Percentiles rank a stretch among this genome's conserved stretches.
Evolutionary conservation across 73 alveolate genomes (phyloP).

Genomic region (Blepharisma stoltei): DNA sequence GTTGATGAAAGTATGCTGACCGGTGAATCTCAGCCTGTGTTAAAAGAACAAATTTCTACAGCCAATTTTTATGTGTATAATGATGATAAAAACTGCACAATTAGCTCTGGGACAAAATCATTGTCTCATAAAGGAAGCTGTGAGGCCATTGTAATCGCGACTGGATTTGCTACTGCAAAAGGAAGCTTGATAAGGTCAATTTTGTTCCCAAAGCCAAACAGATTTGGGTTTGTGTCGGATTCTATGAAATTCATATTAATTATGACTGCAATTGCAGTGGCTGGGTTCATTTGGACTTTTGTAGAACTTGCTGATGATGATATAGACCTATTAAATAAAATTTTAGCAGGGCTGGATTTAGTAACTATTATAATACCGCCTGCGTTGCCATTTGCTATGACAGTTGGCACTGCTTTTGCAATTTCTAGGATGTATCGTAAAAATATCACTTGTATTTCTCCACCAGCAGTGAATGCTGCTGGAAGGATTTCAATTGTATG

Average conservation of each 20-base stretch:
- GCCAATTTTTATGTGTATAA: background rate
- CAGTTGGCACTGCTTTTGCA: conserved; percentile 54
- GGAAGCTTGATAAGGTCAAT: conserved; percentile 85
- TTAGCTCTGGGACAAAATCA: conserved; percentile 6
- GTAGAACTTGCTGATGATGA: conserved; percentile 41
- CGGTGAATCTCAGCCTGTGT: conserved; percentile 93
- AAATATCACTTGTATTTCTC: conserved; percentile 80
- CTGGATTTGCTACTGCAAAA: conserved; percentile 84
- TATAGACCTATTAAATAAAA: background rate
- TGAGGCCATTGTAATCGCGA: conserved; percentile 31
- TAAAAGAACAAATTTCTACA: conserved; percentile 69
- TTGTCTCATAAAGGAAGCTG: background rate
- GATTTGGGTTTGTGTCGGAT: conserved; percentile 81
- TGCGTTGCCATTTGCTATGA: conserved; percentile 66
- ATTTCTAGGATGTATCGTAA: conserved; percentile 63
- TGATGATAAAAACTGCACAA: background rate
- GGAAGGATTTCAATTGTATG: conserved; percentile 86
- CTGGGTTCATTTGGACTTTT: conserved; percentile 58
- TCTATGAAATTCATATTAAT: conserved; percentile 74
- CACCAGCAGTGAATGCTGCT: conserved; percentile 81
- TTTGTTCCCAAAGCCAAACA: conserved; percentile 73
- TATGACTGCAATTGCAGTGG: conserved; percentile 75
- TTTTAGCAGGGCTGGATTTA: conserved; percentile 49
- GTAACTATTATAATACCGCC: conserved; percentile 77
- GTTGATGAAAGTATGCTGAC: conserved; percentile 94